Base-by-base conservation (phyloP, 2,329 filamentous ascomycete genomes). In the Allantophomopsis cytisporea region DNA sequence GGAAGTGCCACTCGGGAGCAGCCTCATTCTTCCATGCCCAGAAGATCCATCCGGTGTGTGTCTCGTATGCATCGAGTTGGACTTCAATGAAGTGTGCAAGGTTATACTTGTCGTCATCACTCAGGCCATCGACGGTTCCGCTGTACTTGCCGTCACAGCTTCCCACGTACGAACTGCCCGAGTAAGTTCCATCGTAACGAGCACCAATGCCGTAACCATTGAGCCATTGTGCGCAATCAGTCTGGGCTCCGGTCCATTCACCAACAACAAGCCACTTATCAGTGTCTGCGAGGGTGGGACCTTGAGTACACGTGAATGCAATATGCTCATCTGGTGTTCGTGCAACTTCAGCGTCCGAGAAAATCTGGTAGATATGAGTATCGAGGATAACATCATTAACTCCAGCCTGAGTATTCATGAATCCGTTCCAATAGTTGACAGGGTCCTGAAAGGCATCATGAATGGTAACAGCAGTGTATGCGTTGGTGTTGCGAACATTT, bases 171-270 rank as follows among this genome's bases (percentile, higher is more conserved):
- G 41, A 45, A 6, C 55, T 57, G 2, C 53, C 54, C 1, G 54
- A 45, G 1, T 59, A 57, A 5, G 54, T 57, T 2, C 58, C 60
- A 40, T 66, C 60, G 41, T 63, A 60, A 30, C 79, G 66, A n/a
- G 76, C 68, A 14, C 76, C 76, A 35, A 71, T 60, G 5, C 71
- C 72, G 37, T 69, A 69, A 33, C 78, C 75, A 44, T 74, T 74
- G 32, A 64, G 47, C 50, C 57, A 69, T 43, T 65, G 56, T 13
- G 58, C 61, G 45, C 61, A 65, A 43, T 64, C 59, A 35, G 63
- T 62, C 36, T 60, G 64, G 5, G 55, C 57, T 4, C 59, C 60
- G 10, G 54, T 59, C 54, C 63, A 66, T 41, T 66, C 64, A 41
- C 63, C 63, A 6, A 66, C 61, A 33, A 60, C 54, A 4, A 59